Base-by-base conservation (phyloP, 2,329 filamentous ascomycete species). In the Peltaster fructicola region DNA sequence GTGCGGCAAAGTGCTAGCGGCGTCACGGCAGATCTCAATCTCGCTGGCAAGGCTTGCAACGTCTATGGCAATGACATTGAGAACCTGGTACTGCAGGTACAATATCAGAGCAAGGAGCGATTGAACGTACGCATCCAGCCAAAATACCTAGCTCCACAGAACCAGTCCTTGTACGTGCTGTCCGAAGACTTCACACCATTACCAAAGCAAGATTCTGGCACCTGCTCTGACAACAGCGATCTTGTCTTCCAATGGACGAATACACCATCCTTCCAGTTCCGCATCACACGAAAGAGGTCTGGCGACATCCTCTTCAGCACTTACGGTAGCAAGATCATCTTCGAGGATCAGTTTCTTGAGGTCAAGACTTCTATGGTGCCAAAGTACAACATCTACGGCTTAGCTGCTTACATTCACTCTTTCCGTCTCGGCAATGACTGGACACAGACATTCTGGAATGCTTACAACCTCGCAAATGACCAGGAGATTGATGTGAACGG, bases 291-390 rank as follows among this genome's bases (percentile, higher is more conserved):
- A 6, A 33, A 29, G 7, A 23, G 17, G 17, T 36, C 33, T 6
- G 39, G 35, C 8, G 45, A 47, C 18, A 29, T 41, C 6, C 24
- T 48, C 11, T 45, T 47, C 40, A 34, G 38, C 18, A 44, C 43
- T 3, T 45, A 38, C 12, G 43, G 42, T 12, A 32, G 35, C 6
- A 30, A 33, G 6, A 30, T 48, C 15, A 35, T 48, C 3, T 47
- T 41, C 24, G 37, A 47, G 27, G 40, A 47, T 22, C 41, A 47
- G 19, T 48, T 45, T 25, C 30, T 47, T 3, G 41, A 47, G 23
- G 28, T 47, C 7, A 34, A 30, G 7, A 48, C 44, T 6, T 35
- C 25, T 7, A 37, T 41, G 37, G 34, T 37, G 2, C 32, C 33
- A 2, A 28, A 46, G 13, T 46, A 45, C 29, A 45, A 47, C 25